phyloP scores from a whole-genome alignment of 768 basidiomycete genomes.

The Clavaria fumosa region DNA sequence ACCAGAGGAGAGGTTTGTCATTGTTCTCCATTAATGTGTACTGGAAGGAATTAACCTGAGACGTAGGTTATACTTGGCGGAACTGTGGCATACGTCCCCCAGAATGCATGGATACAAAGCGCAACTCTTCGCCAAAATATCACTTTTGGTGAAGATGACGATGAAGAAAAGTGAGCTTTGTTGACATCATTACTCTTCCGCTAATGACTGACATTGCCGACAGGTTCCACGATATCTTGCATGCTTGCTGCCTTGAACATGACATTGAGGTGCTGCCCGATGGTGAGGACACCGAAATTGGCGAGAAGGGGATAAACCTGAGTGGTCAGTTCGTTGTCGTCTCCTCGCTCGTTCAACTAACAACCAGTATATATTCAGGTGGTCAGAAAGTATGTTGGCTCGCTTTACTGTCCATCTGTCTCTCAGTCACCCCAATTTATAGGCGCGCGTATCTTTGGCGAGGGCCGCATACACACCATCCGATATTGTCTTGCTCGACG shows the following conservation, averaged over 20 bases:
- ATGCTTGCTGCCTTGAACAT: constrained; percentile 51
- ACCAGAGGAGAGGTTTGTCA: constrained; percentile 35
- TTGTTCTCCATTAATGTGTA: neutral
- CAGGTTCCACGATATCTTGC: constrained; percentile 41
- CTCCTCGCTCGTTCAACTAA: neutral
- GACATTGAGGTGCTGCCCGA: constrained; percentile 60
- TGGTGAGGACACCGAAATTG: constrained; percentile 56
- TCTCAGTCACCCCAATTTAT: constrained; percentile 5
- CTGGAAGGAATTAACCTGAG: too few species aligned
- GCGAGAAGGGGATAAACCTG: constrained; percentile 63
- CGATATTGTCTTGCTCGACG: constrained; percentile 67
- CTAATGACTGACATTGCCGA: neutral
- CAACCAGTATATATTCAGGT: constrained; percentile 8
- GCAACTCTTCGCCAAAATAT: constrained; percentile 63
- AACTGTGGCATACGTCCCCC: constrained; percentile 41
- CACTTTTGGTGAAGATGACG: constrained; percentile 50
- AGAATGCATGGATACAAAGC: constrained; percentile 50
- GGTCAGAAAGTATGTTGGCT: constrained; percentile 20
- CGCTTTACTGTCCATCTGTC: neutral
- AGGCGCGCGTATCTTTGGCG: constrained; percentile 65
- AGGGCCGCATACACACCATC: constrained; percentile 61
- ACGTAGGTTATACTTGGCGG: constrained; percentile 36
- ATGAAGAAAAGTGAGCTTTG: constrained; percentile 32
- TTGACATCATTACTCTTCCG: neutral
- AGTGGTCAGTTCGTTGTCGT: constrained; percentile 26